Base-by-base conservation (phyloP, 495 filamentous ascomycete genomes). In the Talaromyces liani region DNA sequence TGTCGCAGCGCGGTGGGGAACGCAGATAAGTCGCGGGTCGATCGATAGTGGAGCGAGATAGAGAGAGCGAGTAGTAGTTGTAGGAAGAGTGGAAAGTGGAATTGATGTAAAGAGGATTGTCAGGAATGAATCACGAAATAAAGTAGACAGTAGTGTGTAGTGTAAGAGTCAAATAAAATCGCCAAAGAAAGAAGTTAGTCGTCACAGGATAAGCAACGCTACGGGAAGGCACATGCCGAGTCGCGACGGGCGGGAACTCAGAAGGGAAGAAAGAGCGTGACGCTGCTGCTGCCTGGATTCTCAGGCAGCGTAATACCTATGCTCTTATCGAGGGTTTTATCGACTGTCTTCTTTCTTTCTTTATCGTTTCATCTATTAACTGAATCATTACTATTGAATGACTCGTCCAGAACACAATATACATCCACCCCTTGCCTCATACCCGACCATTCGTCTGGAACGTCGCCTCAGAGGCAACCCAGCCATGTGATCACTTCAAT, bases 21-120 rank as follows among this genome's bases (percentile, higher is more conserved):
- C 16, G 31, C 14, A 10, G 56, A 58, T 58, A 58, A 58, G 27
- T 58, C 31, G 31, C 56, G 56, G 56, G 56, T 56, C 27, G 56
- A 58, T 58, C 14, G 29, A 58, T 58, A 18, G 56, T 58, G 56
- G 56, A 58, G 58, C 58, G 58, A 61, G 20, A 47, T 27, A 45
- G 34, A 6, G 33, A 18, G 58, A 29, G 27, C n/a, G n/a, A 24
- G 10, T 1, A 25, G 39, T 8, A 27, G 14, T 20, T 24, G 18
- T 3, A 33, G 33, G n/a, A 57, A 58, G 6, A 16, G 31, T 20
- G 8, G 27, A 56, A 7, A 16, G 31, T 20, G 8, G 27, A 56
- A 7, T 22, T 25, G 22, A 27, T 22, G 53, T 29, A 0, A 10
- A 56, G 24, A 56, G 53, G 29, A 31, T 6, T 6, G 29, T 31